phyloP scores from a whole-genome alignment of 768 basidiomycete species.

The Pisolithus sp. region DNA sequence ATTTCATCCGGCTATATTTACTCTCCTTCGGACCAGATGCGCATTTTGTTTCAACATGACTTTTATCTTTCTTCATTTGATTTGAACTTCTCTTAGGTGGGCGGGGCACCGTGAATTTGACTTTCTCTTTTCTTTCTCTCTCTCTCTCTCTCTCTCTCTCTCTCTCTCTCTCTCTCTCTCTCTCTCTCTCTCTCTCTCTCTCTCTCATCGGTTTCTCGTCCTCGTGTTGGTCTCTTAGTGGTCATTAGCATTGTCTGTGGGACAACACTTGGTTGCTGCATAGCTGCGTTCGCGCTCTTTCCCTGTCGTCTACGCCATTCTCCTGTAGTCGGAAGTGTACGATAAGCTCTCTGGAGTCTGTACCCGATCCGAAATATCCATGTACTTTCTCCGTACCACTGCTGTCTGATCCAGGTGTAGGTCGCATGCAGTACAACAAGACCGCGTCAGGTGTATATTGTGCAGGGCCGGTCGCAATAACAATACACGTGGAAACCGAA shows the following conservation, averaged over 20 bases:
- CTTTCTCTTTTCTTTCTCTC: neutral
- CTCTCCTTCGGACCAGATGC: neutral
- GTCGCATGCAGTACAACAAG: neutral
- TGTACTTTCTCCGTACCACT: neutral
- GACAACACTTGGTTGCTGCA: neutral
- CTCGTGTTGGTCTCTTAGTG: too few relatives aligned
- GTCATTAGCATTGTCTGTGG: neutral
- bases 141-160: too few relatives aligned
- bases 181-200: too few relatives aligned
- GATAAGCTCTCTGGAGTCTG: too few relatives aligned
- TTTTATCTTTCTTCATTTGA: neutral
- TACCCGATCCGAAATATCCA: neutral
- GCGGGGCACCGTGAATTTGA: constrained; percentile 12
- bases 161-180: too few relatives aligned
- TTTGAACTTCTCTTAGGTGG: neutral
- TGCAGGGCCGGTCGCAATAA: neutral
- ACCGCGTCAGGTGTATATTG: neutral
- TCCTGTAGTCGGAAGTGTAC: too few relatives aligned
- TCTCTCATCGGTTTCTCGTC: too few relatives aligned
- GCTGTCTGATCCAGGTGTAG: neutral
- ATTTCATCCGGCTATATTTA: neutral
- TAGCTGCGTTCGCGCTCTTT: neutral
- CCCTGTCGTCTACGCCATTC: too few relatives aligned
- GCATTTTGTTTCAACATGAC: neutral
- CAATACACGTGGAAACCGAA: neutral